phyloP scores from a whole-genome alignment of 202 grass and related monocot species.

The Hordeum pubiflorum region DNA sequence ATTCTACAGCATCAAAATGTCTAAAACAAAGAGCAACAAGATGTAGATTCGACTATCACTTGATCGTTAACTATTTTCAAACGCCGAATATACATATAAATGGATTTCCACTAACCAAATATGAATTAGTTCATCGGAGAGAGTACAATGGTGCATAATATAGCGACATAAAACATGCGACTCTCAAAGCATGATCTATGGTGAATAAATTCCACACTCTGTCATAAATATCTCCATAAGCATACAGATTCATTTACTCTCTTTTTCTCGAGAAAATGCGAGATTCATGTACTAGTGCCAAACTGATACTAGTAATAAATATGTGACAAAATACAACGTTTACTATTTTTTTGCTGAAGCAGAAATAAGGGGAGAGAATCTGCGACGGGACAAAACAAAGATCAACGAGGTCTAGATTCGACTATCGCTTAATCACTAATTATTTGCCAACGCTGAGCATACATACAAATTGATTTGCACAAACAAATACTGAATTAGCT shows the following conservation, averaged over 20 bases:
- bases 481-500: neutral
- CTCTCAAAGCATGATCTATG: neutral
- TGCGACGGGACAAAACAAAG: neutral
- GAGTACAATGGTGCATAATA: neutral
- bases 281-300: neutral
- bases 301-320: too few species aligned
- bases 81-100: neutral
- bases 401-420: neutral
- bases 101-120: neutral
- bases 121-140: neutral
- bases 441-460: neutral
- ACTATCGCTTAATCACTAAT: neutral
- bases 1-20: neutral
- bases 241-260: neutral
- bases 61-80: neutral
- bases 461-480: neutral
- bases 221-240: neutral
- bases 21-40: neutral
- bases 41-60: neutral
- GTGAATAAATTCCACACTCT: neutral
- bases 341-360: neutral
- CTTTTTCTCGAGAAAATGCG: too few species aligned
- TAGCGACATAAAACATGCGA: neutral
- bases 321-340: too few species aligned
- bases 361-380: neutral